Percentiles rank a stretch among this genome's conserved stretches.
Conservation (phyloP, 2,329 filamentous ascomycete genomes). For the Mycosphaerelloides madeirae region DNA sequence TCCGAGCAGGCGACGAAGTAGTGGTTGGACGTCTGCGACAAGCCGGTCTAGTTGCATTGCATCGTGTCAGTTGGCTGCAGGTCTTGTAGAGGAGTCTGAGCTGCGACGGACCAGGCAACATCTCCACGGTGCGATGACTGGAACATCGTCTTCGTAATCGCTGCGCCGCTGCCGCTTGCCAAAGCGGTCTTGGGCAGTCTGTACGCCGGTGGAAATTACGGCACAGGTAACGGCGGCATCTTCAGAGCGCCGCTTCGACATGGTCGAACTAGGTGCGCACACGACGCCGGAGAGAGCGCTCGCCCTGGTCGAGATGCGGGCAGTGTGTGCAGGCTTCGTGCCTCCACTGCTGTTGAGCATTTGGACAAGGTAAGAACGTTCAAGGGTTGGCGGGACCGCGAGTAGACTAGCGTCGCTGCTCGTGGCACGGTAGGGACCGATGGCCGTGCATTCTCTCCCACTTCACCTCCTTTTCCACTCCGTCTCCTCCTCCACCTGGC, state of each 20-base stretch:
- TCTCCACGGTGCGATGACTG: slow-evolving; percentile 35
- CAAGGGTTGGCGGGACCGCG: too few species aligned
- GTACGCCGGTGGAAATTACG: slow-evolving; percentile 24
- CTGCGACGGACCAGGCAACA: slow-evolving; percentile 36
- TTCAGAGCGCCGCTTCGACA: slow-evolving; percentile 17
- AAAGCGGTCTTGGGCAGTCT: slow-evolving; percentile 23
- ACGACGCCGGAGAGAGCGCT: too few species aligned
- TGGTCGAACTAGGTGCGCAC: slow-evolving; percentile 4
- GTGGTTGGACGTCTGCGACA: slow-evolving; percentile 45
- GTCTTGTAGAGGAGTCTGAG: slow-evolving; percentile 1
- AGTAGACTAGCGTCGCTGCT: too few species aligned
- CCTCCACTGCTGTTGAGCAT: too few species aligned
- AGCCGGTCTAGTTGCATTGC: slow-evolving; percentile 34
- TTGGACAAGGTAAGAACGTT: too few species aligned
- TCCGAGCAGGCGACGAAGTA: slow-evolving; percentile 44
- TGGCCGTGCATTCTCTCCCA: background rate
- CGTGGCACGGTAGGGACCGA: background rate
- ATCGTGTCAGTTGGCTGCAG: slow-evolving; percentile 6
- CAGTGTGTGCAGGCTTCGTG: slow-evolving; percentile 6
- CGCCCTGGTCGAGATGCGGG: slow-evolving; percentile 2
- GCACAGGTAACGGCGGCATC: slow-evolving; percentile 21
- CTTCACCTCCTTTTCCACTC: background rate
- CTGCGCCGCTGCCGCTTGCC: slow-evolving; percentile 19
- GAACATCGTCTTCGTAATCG: slow-evolving; percentile 19
- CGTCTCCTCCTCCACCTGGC: too few species aligned